These are phyloP conservation scores for Coniophora puteana DNA, from an alignment of 1,284 basidiomycete genomes.

Conservation along the genomic window DNA sequence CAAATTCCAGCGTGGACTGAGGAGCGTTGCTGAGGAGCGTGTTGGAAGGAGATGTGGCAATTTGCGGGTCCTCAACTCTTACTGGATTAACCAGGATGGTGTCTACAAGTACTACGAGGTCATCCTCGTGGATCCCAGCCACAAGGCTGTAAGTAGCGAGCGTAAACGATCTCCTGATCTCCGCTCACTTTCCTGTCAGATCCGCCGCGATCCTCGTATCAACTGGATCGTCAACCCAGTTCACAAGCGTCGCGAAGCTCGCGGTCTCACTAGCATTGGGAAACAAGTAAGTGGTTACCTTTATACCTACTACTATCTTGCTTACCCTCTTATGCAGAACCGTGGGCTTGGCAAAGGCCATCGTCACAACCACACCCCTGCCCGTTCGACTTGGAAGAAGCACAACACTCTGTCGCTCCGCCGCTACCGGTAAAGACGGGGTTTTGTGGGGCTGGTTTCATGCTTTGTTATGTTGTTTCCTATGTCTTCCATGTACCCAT, in stretches of 20 bases:
- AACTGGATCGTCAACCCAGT: conserved; percentile 99
- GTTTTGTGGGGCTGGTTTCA: too few relatives aligned
- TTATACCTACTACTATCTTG: neutral
- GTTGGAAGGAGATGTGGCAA: conserved; percentile 96
- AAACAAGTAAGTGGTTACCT: conserved; percentile 66
- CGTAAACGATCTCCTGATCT: neutral
- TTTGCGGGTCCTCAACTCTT: conserved; percentile 95
- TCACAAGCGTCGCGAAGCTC: conserved; percentile 97
- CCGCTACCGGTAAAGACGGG: conserved; percentile 98
- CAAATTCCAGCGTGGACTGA: conserved; percentile 94
- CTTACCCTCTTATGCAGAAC: conserved; percentile 49
- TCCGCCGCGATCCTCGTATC: conserved; percentile 94
- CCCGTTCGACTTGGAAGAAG: conserved; percentile 91
- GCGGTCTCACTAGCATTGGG: conserved; percentile 95
- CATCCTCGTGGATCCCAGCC: conserved; percentile 93
- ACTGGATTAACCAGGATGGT: conserved; percentile 99
- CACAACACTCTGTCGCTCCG: conserved; percentile 98
- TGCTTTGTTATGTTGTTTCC: too few relatives aligned
- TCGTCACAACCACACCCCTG: conserved; percentile 91
- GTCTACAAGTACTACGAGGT: conserved; percentile 99
- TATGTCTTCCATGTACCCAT: too few relatives aligned
- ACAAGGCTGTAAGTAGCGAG: conserved; percentile 75
- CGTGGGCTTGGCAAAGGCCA: conserved; percentile 95
- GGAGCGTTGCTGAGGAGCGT: conserved; percentile 96
- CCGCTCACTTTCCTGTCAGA: conserved; percentile 36